Evolutionary conservation across 1,284 basidiomycete species (phyloP), one percentile per base, ranked within the genome.

Genomic region (Cryptococcus sp.): DNA sequence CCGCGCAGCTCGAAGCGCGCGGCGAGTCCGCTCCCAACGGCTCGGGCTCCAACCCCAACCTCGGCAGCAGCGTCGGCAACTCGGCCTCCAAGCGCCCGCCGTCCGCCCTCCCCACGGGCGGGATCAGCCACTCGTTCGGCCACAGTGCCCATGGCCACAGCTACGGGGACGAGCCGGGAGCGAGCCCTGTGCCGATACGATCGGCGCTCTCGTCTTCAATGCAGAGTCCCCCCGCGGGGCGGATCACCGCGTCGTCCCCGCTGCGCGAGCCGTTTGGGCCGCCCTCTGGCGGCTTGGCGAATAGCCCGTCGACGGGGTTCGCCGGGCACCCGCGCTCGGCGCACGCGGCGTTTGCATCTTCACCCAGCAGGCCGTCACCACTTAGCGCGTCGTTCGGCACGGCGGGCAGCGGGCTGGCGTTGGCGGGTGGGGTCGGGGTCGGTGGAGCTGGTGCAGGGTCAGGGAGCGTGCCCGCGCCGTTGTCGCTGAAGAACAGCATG

Each of bases 1-100:
- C 90, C 11, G 91, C 92, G 0, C 94, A 97, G 70, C 80, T 84
- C 43, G 87, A 84, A 23, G 78, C 81, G 6, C 64, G 69, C 15
- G 71, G 71, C 42, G 46, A 59, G 13, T 53, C 59, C 40, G 62
- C 61, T 21, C 50, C 55, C n/a, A 39, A 52, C 40, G 53, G 55
- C 18, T 49, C 55, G 7, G 38, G n/a, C n/a, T n/a, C n/a, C n/a
- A n/a, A n/a, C n/a, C n/a, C 45, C 28, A 33, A 9, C 28, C 28
- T 33, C 28, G 28, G 28, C 28, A 33, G 28, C 28, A 33, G 28
- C 28, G 5, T 33, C 28, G 28, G 28, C 9, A 33, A 33, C 28
- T 33, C 28, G 4, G 28, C 28, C 28, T 33, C 28, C 28, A 33
- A 33, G 28, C 28, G 28, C 28, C 28, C 28, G 4, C 28, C 28